A percentile compares a stretch with the other conserved stretches of the same genome.
phyloP scores from a whole-genome alignment of 305 asterid species.

The Withania somnifera region DNA sequence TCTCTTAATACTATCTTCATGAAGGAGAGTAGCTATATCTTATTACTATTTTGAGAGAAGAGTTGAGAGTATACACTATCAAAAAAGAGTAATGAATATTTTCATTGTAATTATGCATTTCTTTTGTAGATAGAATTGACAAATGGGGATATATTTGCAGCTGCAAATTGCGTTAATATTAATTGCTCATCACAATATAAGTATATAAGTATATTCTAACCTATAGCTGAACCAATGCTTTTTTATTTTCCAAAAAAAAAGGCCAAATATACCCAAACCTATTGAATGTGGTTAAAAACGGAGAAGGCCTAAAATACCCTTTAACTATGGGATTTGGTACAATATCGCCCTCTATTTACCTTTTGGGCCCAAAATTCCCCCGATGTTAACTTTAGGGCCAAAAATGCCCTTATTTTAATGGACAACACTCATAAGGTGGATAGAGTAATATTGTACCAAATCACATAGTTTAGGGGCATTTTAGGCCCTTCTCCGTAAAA shows the following conservation, averaged over 20 bases:
- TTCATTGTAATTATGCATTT: not conserved
- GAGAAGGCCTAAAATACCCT: too few relatives aligned
- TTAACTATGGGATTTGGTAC: too few relatives aligned
- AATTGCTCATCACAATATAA: not conserved
- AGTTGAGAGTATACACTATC: not conserved
- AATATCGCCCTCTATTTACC: too few relatives aligned
- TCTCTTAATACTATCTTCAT: not conserved
- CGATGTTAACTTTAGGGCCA: too few relatives aligned
- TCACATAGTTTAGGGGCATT: too few relatives aligned
- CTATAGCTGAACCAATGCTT: not conserved
- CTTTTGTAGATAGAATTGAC: not conserved
- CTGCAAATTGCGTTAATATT: not conserved
- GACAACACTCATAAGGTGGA: too few relatives aligned
- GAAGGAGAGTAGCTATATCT: not conserved
- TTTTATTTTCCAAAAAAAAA: not conserved
- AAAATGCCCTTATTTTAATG: too few relatives aligned
- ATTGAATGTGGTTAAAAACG: too few relatives aligned
- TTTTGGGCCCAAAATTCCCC: too few relatives aligned
- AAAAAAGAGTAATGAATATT: not conserved
- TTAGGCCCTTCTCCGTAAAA: too few relatives aligned
- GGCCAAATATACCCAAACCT: not conserved
- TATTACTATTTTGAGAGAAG: not conserved
- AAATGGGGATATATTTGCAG: not conserved
- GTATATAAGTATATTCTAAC: not conserved
- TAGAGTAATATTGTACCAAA: too few relatives aligned